Percentiles rank a stretch among this genome's conserved stretches.
These are phyloP conservation scores for Haematococcus lacustris DNA, from an alignment of 139 green algal genomes.

Conservation along the genomic window DNA sequence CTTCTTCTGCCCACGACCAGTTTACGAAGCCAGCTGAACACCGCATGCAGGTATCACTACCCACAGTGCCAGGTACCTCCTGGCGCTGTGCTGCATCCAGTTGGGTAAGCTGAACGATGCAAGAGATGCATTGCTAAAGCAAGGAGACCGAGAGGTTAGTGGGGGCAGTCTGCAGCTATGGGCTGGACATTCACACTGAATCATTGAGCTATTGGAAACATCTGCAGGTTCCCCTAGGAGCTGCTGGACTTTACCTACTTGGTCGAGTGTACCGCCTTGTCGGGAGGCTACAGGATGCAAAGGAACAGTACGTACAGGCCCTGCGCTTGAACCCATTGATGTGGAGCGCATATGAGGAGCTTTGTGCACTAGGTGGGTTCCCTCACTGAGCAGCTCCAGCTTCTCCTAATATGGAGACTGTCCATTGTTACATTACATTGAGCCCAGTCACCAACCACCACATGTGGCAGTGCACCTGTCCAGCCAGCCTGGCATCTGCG, in stretches of 20 bases:
- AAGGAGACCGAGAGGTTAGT: slow-evolving; percentile 30
- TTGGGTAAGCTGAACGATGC: slow-evolving; percentile 76
- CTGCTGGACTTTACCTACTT: slow-evolving; percentile 78
- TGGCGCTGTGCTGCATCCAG: slow-evolving; percentile 71
- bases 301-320: slow-evolving; percentile 53
- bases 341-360: slow-evolving; percentile 88
- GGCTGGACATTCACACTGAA: background rate
- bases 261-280: slow-evolving; percentile 59
- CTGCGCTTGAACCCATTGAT: slow-evolving; percentile 75
- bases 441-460: too few species aligned
- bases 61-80: slow-evolving; percentile 69
- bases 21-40: too few species aligned
- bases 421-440: too few species aligned
- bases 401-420: too few species aligned
- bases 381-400: too few species aligned
- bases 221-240: slow-evolving; percentile 68
- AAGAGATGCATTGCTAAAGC: slow-evolving; percentile 53
- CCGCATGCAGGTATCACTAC: slow-evolving; percentile 31
- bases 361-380: slow-evolving; percentile 79
- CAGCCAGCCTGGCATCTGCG: too few species aligned
- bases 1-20: too few species aligned
- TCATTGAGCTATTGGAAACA: background rate
- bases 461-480: too few species aligned
- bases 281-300: slow-evolving; percentile 48
- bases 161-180: background rate